Evolutionary conservation across 2,329 filamentous ascomycete species (phyloP).

Genomic region (Sporothrix pallida): DNA sequence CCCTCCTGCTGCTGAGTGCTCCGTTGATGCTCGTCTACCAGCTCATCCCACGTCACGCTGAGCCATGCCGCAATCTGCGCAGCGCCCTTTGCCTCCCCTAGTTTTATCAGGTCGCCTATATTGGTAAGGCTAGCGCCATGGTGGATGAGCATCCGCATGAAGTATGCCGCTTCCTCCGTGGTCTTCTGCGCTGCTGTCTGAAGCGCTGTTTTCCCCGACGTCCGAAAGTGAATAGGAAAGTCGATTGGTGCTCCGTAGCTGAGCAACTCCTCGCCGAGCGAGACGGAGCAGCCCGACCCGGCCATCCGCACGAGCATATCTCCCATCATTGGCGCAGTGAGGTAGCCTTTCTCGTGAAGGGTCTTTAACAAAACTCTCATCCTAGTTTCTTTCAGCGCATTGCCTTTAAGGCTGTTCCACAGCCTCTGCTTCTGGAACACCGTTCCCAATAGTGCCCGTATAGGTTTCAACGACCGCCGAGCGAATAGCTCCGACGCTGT

Average conservation of each 20-base stretch:
- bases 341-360: neutral
- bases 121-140: neutral
- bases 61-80: constrained; percentile 3
- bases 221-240: neutral
- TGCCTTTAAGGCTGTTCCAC: constrained; percentile 1
- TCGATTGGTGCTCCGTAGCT: constrained; percentile 15
- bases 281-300: constrained; percentile 12
- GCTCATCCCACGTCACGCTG: constrained; percentile 16
- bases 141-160: constrained; percentile 2
- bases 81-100: neutral
- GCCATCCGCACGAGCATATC: constrained; percentile 1
- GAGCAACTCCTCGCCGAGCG: constrained; percentile 8
- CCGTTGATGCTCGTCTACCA: neutral
- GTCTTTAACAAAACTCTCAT: neutral
- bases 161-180: constrained; percentile 10
- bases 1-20: constrained; percentile 12
- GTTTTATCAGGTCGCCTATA: neutral
- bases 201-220: constrained; percentile 7
- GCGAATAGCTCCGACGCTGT: neutral
- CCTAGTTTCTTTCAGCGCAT: constrained; percentile 11
- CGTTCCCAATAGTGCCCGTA: neutral
- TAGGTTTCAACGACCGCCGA: neutral
- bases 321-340: constrained; percentile 11
- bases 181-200: neutral
- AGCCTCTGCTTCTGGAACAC: neutral